phyloP scores from a whole-genome alignment of 257 asterid genomes.

The Rauvolfia tetraphylla region DNA sequence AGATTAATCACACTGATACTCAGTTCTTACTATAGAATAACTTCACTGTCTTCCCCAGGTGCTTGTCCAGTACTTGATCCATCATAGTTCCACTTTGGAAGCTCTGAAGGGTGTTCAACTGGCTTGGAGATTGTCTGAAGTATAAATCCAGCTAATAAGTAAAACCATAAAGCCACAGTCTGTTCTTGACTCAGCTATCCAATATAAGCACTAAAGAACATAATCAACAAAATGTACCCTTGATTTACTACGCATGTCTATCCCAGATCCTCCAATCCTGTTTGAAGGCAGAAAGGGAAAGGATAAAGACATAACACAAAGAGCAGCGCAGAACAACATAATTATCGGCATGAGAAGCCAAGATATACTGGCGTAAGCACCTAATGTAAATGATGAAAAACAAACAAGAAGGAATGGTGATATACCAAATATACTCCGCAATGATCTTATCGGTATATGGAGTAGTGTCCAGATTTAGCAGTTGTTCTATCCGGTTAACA shows the following conservation, averaged over 20 bases:
- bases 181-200: slow-evolving; percentile 5
- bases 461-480: slow-evolving; percentile 78
- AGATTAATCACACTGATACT: not conserved
- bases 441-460: slow-evolving; percentile 82
- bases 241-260: slow-evolving; percentile 90
- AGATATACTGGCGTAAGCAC: not conserved
- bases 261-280: slow-evolving; percentile 97
- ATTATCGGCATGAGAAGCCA: not conserved
- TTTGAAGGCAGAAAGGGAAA: slow-evolving; percentile 11
- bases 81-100: slow-evolving; percentile 97
- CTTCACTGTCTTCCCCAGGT: slow-evolving; percentile 99
- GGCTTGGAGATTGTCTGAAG: slow-evolving; percentile 80
- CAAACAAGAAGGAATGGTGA: not conserved
- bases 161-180: slow-evolving; percentile 3
- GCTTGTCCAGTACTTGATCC: slow-evolving; percentile 99
- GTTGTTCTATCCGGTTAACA: slow-evolving; percentile 76
- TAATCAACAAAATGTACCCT: slow-evolving; percentile 44
- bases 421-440: slow-evolving; percentile 93
- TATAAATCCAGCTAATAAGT: slow-evolving; percentile 12
- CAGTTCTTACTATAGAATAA: slow-evolving; percentile 80
- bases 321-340: not conserved
- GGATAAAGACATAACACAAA: not conserved
- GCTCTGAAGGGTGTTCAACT: slow-evolving; percentile 88
- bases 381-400: not conserved
- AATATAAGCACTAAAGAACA: not conserved